Evolutionary conservation across 2,329 filamentous ascomycete genomes (phyloP).

Genomic region (Cytospora leucostoma): DNA sequence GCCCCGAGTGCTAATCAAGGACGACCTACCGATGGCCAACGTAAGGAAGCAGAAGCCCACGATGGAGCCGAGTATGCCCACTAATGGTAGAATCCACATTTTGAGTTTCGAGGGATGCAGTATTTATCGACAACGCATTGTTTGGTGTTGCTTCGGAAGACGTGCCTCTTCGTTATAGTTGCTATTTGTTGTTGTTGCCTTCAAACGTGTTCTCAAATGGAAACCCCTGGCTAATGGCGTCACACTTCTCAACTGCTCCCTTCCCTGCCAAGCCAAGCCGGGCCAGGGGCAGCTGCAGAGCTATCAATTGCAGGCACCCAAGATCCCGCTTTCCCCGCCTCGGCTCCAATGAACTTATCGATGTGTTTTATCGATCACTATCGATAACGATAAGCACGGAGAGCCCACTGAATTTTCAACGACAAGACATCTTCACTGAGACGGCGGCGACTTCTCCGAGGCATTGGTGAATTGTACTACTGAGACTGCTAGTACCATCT

Average conservation of each 20-base stretch:
- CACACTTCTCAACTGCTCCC: slow-evolving; percentile 20
- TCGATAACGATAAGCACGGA: slow-evolving; percentile 8
- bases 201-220: slow-evolving; percentile 21
- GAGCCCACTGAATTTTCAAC: slow-evolving; percentile 26
- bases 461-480: background rate
- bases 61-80: slow-evolving; percentile 85
- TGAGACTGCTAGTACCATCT: background rate
- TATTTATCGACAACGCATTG: slow-evolving; percentile 5
- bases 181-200: background rate
- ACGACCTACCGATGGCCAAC: slow-evolving; percentile 75
- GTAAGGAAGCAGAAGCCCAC: slow-evolving; percentile 94
- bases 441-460: background rate
- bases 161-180: background rate
- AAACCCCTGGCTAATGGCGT: slow-evolving; percentile 21
- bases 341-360: background rate
- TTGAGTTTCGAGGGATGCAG: slow-evolving; percentile 33
- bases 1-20: background rate
- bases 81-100: slow-evolving; percentile 94
- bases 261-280: slow-evolving; percentile 6
- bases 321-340: background rate
- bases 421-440: background rate
- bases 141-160: slow-evolving; percentile 6
- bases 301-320: no score
- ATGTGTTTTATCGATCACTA: slow-evolving; percentile 13
- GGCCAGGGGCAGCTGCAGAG: no score